phyloP scores from a whole-genome alignment of 2,329 filamentous ascomycete species.

The Colletotrichum tamarilloi region DNA sequence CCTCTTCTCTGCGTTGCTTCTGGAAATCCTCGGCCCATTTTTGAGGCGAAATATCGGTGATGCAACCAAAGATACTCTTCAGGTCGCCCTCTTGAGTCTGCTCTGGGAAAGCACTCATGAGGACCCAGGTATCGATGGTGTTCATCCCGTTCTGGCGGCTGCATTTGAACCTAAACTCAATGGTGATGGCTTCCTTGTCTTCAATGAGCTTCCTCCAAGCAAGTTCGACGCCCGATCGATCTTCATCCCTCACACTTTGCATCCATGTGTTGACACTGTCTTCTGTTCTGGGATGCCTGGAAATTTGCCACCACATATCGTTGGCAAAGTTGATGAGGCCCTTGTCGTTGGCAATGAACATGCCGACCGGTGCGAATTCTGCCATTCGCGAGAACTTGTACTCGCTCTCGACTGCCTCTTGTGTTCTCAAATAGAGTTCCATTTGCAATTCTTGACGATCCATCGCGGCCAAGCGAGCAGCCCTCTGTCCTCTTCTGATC shows the following conservation, averaged over 20 bases:
- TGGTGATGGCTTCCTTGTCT: conserved; percentile 72
- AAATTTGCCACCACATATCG: conserved; percentile 81
- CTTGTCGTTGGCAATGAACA: conserved; percentile 82
- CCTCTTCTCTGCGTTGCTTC: conserved; percentile 81
- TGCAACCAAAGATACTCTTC: conserved; percentile 82
- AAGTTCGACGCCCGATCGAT: conserved; percentile 66
- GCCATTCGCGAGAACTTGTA: conserved; percentile 87
- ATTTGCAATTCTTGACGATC: conserved; percentile 83
- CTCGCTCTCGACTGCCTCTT: conserved; percentile 75
- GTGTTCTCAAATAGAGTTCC: conserved; percentile 74
- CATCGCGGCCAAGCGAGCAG: conserved; percentile 78
- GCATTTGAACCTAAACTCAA: conserved; percentile 81
- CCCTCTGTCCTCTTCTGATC: conserved; percentile 78
- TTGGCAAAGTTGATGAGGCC: conserved; percentile 84
- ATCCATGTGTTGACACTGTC: conserved; percentile 76
- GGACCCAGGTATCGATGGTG: conserved; percentile 77
- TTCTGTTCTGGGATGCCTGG: conserved; percentile 70
- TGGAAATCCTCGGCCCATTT: conserved; percentile 88
- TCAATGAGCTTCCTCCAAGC: conserved; percentile 73
- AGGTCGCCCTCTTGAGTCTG: conserved; percentile 71
- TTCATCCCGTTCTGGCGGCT: conserved; percentile 70
- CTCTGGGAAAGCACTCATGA: conserved; percentile 82
- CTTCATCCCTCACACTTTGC: conserved; percentile 75
- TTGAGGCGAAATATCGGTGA: conserved; percentile 87
- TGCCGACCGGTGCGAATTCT: conserved; percentile 84